Evolutionary conservation across 129 eudicot species (phyloP).

Genomic region (Helianthus tuberosus): DNA sequence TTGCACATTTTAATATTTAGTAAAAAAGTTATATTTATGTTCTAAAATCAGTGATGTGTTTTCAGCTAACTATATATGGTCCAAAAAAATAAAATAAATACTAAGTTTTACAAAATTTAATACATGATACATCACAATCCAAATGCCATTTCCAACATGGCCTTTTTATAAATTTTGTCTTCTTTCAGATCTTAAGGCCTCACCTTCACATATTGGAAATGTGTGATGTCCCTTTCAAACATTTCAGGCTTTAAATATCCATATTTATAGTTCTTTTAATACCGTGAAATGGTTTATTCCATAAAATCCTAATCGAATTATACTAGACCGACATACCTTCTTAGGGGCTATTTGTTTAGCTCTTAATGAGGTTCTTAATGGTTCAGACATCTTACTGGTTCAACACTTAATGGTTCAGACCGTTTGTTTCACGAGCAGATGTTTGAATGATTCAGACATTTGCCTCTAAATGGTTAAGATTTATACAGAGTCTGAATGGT

Average conservation of each 20-base stretch:
- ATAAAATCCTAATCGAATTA: neutral
- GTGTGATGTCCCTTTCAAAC: slow-evolving; percentile 25
- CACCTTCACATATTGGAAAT: slow-evolving; percentile 29
- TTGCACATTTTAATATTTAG: neutral
- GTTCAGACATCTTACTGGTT: too few species aligned
- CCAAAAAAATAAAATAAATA: neutral
- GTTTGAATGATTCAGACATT: too few species aligned
- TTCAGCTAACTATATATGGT: neutral
- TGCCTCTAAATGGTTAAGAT: too few species aligned
- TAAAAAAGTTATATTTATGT: neutral
- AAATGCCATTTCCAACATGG: slow-evolving; percentile 2
- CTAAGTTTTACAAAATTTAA: slow-evolving; percentile 11
- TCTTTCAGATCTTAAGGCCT: slow-evolving; percentile 20
- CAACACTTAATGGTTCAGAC: too few species aligned
- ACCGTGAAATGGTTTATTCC: neutral
- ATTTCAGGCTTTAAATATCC: neutral
- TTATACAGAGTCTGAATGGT: too few species aligned
- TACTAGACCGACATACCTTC: neutral
- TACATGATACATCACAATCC: neutral
- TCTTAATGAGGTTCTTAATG: too few species aligned
- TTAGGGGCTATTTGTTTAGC: too few species aligned
- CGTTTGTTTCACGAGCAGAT: too few species aligned
- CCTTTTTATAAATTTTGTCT: slow-evolving; percentile 12
- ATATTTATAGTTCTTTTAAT: neutral
- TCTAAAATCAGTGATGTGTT: neutral